phyloP scores from a whole-genome alignment of 768 basidiomycete genomes.

The Leucocoprinus sp. region DNA sequence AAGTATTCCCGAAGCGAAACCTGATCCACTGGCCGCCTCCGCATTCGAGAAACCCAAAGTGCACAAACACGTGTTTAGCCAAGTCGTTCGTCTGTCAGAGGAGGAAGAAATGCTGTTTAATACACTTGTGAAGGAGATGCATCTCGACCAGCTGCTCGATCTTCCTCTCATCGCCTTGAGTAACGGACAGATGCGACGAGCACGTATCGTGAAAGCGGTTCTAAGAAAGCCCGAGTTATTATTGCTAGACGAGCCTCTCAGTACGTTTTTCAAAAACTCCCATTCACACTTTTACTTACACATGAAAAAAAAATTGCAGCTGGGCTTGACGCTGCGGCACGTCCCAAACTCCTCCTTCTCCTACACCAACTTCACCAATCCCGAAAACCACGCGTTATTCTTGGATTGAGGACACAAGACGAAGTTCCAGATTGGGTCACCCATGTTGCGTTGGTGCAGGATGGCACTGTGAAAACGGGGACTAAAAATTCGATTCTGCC shows the following conservation, averaged over 20 bases:
- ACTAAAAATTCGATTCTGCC: conserved; percentile 20
- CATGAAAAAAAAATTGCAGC: background rate
- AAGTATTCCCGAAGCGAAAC: conserved; percentile 20
- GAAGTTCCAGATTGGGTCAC: conserved; percentile 64
- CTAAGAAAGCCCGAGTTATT: conserved; percentile 63
- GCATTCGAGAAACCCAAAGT: too few relatives aligned
- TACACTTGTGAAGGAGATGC: too few relatives aligned
- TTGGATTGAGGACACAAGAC: conserved; percentile 54
- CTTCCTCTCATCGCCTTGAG: conserved; percentile 77
- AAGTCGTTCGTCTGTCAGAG: too few relatives aligned
- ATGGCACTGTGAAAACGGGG: conserved; percentile 22
- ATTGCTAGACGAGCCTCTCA: conserved; percentile 79
- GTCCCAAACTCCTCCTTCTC: too few relatives aligned
- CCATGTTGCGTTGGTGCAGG: conserved; percentile 50
- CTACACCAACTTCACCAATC: conserved; percentile 9
- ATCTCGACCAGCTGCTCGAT: conserved; percentile 54
- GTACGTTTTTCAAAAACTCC: too few relatives aligned
- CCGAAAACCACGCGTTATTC: conserved; percentile 14
- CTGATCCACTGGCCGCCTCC: background rate
- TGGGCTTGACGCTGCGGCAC: too few relatives aligned
- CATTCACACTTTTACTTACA: background rate
- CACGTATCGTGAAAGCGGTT: conserved; percentile 73
- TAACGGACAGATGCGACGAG: conserved; percentile 89
- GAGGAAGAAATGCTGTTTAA: too few relatives aligned
- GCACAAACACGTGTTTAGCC: too few relatives aligned